Evolutionary conservation across 2,329 filamentous ascomycete genomes (phyloP), one percentile per base, ranked within the genome.

Genomic region (Neospermospora avenae): DNA sequence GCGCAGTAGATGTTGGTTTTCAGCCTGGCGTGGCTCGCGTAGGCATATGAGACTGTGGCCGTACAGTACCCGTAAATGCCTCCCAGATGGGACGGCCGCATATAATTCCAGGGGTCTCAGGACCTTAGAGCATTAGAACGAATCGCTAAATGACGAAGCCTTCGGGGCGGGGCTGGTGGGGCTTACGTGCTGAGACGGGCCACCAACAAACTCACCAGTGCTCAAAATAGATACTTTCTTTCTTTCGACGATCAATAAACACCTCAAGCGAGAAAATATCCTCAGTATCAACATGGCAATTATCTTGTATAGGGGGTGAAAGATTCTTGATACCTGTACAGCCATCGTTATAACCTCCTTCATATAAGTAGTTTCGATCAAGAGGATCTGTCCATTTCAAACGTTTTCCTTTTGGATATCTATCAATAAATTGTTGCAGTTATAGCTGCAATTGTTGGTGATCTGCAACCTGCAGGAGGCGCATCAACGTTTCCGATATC

Each of bases 61-160:
- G n/a, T n/a, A n/a, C 31, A 22, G 46, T 37, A 28, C 46, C 28
- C 46, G 46, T 18, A 51, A 37, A 34, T 20, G 46, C 28, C 46
- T 22, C 11, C 11, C 10, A 14, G 4, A 22, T 8, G 20, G 46
- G 46, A n/a, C 8, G 3, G 34, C 16, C 35, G 46, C 28, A 37
- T 35, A 34, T 14, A 22, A 51, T 51, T 51, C 28, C 46, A 51
- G 46, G 46, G 46, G 14, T 51, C 46, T 51, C 46, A 51, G 46
- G 45, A 8, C 34, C 46, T 22, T 14, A 13, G 28, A 11, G 10
- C 45, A 48, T 3, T 20, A 10, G 46, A 51, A 28, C 34, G 46
- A 18, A 51, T 37, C 46, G 46, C 46, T 51, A 37, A 22, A 22
- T 13, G 7, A 4, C 28, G 31, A 51, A 51, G 34, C 46, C 46